Percentiles rank a stretch among this genome's conserved stretches.
Conservation (phyloP, 2,329 filamentous ascomycete genomes). For the Aureobasidium sp. region DNA sequence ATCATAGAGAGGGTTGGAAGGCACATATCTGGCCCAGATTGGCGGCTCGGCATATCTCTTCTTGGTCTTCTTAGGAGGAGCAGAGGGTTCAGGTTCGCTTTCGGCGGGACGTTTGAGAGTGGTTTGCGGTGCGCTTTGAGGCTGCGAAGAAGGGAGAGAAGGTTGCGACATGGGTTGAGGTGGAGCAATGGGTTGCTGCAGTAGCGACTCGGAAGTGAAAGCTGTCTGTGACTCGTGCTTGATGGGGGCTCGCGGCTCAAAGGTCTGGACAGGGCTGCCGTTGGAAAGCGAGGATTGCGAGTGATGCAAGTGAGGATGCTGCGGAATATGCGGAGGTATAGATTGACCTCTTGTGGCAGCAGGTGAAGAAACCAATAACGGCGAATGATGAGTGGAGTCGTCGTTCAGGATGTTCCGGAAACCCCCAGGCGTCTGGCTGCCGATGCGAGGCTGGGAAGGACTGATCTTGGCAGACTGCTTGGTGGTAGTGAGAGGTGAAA, state of each 20-base stretch:
- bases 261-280: conserved; percentile 1
- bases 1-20: conserved; percentile 23
- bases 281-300: conserved; percentile 5
- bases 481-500: conserved; percentile 12
- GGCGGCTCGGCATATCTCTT: conserved; percentile 27
- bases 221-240: background rate
- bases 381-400: background rate
- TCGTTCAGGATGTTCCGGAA: conserved; percentile 13
- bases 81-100: conserved; percentile 19
- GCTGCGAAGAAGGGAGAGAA: background rate
- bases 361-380: conserved; percentile 7
- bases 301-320: conserved; percentile 9
- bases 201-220: conserved; percentile 14
- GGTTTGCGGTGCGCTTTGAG: background rate
- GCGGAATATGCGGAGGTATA: background rate
- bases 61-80: conserved; percentile 26
- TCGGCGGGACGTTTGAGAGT: conserved; percentile 25
- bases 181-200: conserved; percentile 16
- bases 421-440: conserved; percentile 7
- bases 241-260: background rate
- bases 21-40: conserved; percentile 28
- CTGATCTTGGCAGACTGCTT: conserved; percentile 5
- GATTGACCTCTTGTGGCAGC: background rate
- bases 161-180: background rate
- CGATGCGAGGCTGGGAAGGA: background rate